Base-by-base conservation (phyloP, 2,329 filamentous ascomycete species). In the Sclerotinia spermophila region DNA sequence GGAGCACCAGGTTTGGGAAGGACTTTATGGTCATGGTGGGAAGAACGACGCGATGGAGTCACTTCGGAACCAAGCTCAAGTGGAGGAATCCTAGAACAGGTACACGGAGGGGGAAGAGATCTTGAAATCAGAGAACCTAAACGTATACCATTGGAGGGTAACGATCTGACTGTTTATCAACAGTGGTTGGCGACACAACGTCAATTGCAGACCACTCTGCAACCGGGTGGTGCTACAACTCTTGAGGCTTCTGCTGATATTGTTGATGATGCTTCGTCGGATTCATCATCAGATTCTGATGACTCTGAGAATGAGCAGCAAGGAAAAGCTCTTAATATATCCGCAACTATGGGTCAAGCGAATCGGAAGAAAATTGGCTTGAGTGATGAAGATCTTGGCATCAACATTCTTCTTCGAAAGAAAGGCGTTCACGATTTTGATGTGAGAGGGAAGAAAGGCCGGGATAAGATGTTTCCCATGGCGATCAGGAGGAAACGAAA, bases 361-460 rank as follows among this genome's bases (percentile, higher is more conserved):
- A 91, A 90, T 73, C 89, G 93, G 72, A 95, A 93, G 79, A 97
- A 97, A 80, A 87, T 95, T 35, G 92, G 92, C 0, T 84, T 97
- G 53, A 94, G 89, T 68, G 94, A 97, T 75, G 93, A 95, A 74
- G 96, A 98, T 76, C 85, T 98, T 4, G 96, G 96, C 27, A 89
- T 98, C 74, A 97, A 96, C 75, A 88, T 99, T 62, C 84, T 99
- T 15, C 86, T 98, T 55, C 92, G 96, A 75, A 91, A 92, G 75
- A 96, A 94, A 79, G 92, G 91, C 21, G 89, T 96, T n/a, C 92
- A 96, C 79, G 96, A 99, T 80, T 99, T 92, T 76, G 93, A 97
- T 78, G 91, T 97, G 1, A 87, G 93, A 55, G 92, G 92, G 48
- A 97, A 97, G 80, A 96, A 93, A 79, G 96, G 96, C 4, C 87